Evolutionary conservation across 345 rosid genomes (phyloP), one percentile per base, ranked within the genome.

Genomic region (Orychophragmus violaceus): DNA sequence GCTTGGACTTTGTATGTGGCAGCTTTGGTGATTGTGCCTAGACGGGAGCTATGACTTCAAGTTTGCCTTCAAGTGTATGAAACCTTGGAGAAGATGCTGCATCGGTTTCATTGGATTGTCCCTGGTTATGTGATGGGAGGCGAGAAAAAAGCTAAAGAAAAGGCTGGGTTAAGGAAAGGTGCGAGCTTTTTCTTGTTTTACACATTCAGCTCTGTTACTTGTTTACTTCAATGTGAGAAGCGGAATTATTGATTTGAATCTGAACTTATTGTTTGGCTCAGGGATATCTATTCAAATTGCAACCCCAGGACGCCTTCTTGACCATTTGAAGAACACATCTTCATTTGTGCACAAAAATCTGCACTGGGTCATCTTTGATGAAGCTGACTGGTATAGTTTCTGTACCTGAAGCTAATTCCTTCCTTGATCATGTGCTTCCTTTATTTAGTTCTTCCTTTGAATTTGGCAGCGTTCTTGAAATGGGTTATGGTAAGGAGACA

Each of bases 101-200:
- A 88, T 72, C 87, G 97, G 17, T 90, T 88, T 41, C 90, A 84
- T 66, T 94, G 99, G 99, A 94, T 94, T 62, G 97, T 94, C 17
- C 97, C 99, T 11, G 99, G 99, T 62, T 88, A 90, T 78, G 74
- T 90, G 3, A 94, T 94, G 96, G 99, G 99, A 39, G 99, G 99
- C 14, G 97, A 94, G 78, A 94, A 78, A 72, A 79, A 96, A 79
- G 73, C 84, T 8, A 94, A 90, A 79, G 97, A 94, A 83, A 94
- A 94, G 82, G 96, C 99, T 28, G 81, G 99, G 74, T 59, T 94
- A 64, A 94, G 99, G 22, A 94, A 88, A 88, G 99, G 99, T 94
- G 14, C 5, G 5, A 14, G 50, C 33, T 56, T 37, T 61, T 25
- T 9, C 11, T 16, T 5, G 3, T 30, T 8, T 48, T 44, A 16